A percentile compares a stretch with the other conserved stretches of the same genome.
Conservation (phyloP, 1,284 basidiomycete genomes). For the Butyriboletus appendiculatus region DNA sequence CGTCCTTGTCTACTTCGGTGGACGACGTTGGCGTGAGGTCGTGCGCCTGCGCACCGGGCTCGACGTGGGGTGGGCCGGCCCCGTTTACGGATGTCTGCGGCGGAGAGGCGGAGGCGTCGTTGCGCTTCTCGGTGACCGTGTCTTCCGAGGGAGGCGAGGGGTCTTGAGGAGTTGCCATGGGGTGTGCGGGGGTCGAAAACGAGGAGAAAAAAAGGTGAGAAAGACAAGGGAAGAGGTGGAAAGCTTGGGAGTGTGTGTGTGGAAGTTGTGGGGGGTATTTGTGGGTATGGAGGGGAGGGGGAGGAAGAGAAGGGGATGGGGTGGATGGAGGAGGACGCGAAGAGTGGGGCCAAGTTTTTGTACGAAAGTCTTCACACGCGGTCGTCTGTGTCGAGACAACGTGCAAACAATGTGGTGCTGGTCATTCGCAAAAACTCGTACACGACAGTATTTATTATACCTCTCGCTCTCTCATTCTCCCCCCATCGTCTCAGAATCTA, state of each 20-base stretch:
- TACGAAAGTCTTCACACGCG: slow-evolving; percentile 39
- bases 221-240: not conserved
- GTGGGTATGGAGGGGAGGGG: slow-evolving; percentile 25
- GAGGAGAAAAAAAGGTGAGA: slow-evolving; percentile 2
- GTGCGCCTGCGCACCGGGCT: slow-evolving; percentile 36
- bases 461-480: slow-evolving; percentile 37
- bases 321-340: slow-evolving; percentile 19
- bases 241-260: not conserved
- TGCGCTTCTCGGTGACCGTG: slow-evolving; percentile 26
- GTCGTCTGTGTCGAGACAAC: slow-evolving; percentile 12
- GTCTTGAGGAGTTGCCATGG: slow-evolving; percentile 28
- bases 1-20: slow-evolving; percentile 37
- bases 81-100: slow-evolving; percentile 30
- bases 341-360: slow-evolving; percentile 29
- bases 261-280: slow-evolving; percentile 13
- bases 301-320: slow-evolving; percentile 6
- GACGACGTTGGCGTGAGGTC: slow-evolving; percentile 36
- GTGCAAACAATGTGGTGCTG: slow-evolving; percentile 35
- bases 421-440: slow-evolving; percentile 6
- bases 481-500: slow-evolving; percentile 38
- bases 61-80: slow-evolving; percentile 21
- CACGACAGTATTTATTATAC: not conserved
- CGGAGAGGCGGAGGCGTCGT: slow-evolving; percentile 9
- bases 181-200: slow-evolving; percentile 3
- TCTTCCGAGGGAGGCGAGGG: slow-evolving; percentile 20